Evolutionary conservation across 768 basidiomycete species (phyloP).

Genomic region (Lactarius deliciosus): DNA sequence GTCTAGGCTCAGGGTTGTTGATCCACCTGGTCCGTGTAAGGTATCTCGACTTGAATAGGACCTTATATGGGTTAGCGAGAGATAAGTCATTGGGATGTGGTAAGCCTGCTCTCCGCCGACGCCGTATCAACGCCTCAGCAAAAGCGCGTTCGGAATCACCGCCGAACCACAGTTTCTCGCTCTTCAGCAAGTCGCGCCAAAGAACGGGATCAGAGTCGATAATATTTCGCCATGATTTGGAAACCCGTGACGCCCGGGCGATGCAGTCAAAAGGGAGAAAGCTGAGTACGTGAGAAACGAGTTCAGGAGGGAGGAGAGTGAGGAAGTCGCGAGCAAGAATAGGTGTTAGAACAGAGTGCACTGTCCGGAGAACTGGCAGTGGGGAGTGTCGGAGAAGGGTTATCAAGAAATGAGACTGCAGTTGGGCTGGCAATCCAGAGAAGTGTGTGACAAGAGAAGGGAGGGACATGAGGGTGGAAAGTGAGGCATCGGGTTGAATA

Average conservation of each 20-base stretch:
- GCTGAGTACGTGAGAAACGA: conserved; percentile 85
- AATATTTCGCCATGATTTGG: conserved; percentile 84
- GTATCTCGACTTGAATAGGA: conserved; percentile 88
- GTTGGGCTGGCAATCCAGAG: conserved; percentile 67
- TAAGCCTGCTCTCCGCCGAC: conserved; percentile 47
- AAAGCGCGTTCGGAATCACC: conserved; percentile 81
- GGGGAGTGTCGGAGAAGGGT: conserved; percentile 91
- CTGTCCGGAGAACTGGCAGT: conserved; percentile 83
- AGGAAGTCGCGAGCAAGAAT: conserved; percentile 95
- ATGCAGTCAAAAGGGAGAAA: conserved; percentile 81
- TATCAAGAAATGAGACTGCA: conserved; percentile 93
- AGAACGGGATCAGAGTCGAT: conserved; percentile 89
- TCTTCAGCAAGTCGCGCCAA: conserved; percentile 85
- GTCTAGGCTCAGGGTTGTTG: conserved; percentile 65
- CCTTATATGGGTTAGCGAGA: conserved; percentile 85
- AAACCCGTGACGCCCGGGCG: conserved; percentile 85
- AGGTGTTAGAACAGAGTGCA: conserved; percentile 85
- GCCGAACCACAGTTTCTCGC: conserved; percentile 87
- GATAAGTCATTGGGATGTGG: conserved; percentile 53
- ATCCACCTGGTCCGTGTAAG: conserved; percentile 82
- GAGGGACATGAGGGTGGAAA: conserved; percentile 83
- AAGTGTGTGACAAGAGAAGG: conserved; percentile 83
- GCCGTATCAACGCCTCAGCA: conserved; percentile 64
- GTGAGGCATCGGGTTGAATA: conserved; percentile 74
- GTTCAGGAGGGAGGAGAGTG: conserved; percentile 85